These are phyloP conservation scores for Letharia columbiana DNA, from an alignment of 495 filamentous ascomycete genomes.

Conservation along the genomic window DNA sequence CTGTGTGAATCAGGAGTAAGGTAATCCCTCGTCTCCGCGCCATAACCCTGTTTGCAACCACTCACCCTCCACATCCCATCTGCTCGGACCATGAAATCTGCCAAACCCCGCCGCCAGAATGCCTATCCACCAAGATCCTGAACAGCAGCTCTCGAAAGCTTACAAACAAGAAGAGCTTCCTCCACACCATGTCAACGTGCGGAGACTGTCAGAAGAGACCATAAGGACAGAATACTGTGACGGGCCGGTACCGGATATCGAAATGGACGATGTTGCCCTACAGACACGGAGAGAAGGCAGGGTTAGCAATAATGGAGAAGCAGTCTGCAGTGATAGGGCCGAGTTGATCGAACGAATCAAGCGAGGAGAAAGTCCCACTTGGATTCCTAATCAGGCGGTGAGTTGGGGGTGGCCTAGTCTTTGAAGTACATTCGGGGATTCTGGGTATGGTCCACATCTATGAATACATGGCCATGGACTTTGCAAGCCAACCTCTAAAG, in stretches of 20 bases:
- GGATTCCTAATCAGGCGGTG: conserved; percentile 61
- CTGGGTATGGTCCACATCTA: neutral
- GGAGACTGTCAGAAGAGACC: conserved; percentile 42
- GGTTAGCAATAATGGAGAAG: conserved; percentile 6
- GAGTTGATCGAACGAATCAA: conserved; percentile 83
- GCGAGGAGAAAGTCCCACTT: conserved; percentile 65
- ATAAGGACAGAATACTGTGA: conserved; percentile 51
- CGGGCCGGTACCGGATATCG: conserved; percentile 41
- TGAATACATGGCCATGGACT: neutral
- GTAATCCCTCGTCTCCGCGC: conserved; percentile 5
- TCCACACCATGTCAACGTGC: conserved; percentile 18
- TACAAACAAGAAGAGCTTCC: conserved; percentile 20
- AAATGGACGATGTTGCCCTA: conserved; percentile 13
- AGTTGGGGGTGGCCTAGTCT: conserved; percentile 24
- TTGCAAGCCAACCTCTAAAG: neutral
- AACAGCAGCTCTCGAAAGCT: conserved; percentile 16
- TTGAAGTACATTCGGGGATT: neutral
- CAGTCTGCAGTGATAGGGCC: conserved; percentile 47
- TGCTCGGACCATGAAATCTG: neutral
- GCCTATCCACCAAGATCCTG: conserved; percentile 50
- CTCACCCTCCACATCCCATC: neutral
- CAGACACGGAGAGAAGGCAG: neutral
- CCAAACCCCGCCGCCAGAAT: conserved; percentile 31
- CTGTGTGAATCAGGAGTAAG: neutral
- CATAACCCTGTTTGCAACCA: neutral